Conservation (phyloP, 176 grass and related monocot species). For the Chrysopogon serrulatus region DNA sequence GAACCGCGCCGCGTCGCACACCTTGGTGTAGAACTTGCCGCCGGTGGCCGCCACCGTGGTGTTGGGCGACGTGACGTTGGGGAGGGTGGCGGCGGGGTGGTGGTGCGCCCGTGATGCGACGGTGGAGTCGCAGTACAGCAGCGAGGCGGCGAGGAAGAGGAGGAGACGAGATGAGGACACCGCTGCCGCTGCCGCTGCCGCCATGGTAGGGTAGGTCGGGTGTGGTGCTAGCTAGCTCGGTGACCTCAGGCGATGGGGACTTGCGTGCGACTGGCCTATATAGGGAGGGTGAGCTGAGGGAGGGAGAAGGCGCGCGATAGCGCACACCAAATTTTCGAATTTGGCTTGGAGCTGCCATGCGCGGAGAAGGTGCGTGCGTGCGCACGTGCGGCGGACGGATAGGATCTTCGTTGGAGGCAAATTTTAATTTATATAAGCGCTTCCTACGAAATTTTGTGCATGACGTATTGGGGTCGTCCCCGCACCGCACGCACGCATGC, state of each 20-base stretch:
- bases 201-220: not conserved
- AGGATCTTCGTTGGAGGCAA: not conserved
- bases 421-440: no score
- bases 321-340: not conserved
- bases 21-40: not conserved
- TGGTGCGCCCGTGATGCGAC: not conserved
- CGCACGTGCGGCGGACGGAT: not conserved
- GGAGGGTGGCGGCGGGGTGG: not conserved
- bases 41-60: not conserved
- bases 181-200: not conserved
- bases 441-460: no score
- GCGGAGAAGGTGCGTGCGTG: not conserved
- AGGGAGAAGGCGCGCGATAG: not conserved
- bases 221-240: not conserved
- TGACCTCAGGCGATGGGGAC: not conserved
- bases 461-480: no score
- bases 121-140: not conserved
- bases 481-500: not conserved
- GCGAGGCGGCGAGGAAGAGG: not conserved
- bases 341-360: not conserved
- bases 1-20: conserved; percentile 23
- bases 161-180: not conserved
- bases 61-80: not conserved
- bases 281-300: not conserved
- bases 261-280: not conserved